These are phyloP conservation scores for Cylindrodendrum hubeiense DNA, from an alignment of 2,329 filamentous ascomycete species.

Conservation along the genomic window DNA sequence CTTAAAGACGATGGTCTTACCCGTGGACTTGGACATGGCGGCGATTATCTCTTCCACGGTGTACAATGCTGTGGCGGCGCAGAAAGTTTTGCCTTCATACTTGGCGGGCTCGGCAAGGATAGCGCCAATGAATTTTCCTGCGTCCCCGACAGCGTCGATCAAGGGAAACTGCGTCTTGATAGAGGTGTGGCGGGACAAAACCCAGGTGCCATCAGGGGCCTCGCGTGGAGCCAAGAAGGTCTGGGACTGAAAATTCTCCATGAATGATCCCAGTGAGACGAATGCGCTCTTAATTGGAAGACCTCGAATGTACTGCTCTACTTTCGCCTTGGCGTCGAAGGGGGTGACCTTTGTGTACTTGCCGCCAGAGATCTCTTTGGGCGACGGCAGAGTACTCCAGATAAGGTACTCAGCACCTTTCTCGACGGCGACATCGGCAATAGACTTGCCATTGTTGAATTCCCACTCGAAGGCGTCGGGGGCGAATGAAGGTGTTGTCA, in stretches of 20 bases:
- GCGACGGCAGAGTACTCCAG: constrained; percentile 54
- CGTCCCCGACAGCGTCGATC: constrained; percentile 58
- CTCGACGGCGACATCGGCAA: constrained; percentile 54
- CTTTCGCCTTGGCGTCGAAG: constrained; percentile 66
- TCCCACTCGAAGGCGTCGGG: constrained; percentile 47
- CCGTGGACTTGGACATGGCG: constrained; percentile 53
- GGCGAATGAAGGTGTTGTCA: constrained; percentile 59
- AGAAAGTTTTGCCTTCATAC: constrained; percentile 57
- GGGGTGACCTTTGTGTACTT: constrained; percentile 49
- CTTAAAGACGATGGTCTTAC: constrained; percentile 48
- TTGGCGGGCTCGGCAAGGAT: constrained; percentile 57
- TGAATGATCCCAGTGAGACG: constrained; percentile 56
- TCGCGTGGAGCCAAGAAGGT: constrained; percentile 45
- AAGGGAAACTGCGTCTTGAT: constrained; percentile 53
- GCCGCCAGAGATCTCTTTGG: constrained; percentile 51
- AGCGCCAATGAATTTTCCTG: constrained; percentile 56
- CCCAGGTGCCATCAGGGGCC: constrained; percentile 47
- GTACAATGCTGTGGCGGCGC: constrained; percentile 56
- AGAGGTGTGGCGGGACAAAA: constrained; percentile 32
- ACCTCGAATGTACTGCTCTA: constrained; percentile 63
- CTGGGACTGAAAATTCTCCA: constrained; percentile 52
- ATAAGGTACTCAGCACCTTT: constrained; percentile 53
- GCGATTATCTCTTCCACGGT: constrained; percentile 53
- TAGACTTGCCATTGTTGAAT: constrained; percentile 53
- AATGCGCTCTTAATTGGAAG: constrained; percentile 59